Evolutionary conservation across 1,284 basidiomycete species (phyloP).

Genomic region (Tausonia pullulans): DNA sequence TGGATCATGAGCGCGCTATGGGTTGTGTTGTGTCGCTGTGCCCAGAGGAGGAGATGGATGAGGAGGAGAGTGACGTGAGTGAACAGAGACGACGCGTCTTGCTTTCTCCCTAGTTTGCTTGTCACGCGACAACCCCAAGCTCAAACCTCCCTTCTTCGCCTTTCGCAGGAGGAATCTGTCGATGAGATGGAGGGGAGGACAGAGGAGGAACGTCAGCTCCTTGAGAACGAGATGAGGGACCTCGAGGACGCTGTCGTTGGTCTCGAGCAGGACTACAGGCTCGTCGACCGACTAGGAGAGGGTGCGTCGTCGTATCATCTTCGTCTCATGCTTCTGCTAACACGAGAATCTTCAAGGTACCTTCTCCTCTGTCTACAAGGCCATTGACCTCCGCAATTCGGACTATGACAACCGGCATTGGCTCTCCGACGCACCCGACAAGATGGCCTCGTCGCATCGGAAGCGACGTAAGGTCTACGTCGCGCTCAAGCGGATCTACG

Average conservation of each 20-base stretch:
- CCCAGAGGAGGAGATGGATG: neutral
- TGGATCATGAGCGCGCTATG: too few relatives aligned
- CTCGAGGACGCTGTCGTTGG: constrained; percentile 44
- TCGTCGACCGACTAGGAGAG: constrained; percentile 86
- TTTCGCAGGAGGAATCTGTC: neutral
- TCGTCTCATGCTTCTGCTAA: neutral
- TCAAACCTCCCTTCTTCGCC: neutral
- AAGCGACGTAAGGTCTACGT: constrained; percentile 48
- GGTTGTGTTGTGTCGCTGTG: too few relatives aligned
- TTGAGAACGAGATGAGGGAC: constrained; percentile 7
- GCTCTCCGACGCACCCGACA: constrained; percentile 42
- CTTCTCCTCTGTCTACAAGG: constrained; percentile 98
- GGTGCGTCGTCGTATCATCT: constrained; percentile 30
- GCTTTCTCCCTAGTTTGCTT: neutral
- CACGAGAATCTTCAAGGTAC: constrained; percentile 47
- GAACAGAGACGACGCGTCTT: neutral
- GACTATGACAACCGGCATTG: constrained; percentile 75
- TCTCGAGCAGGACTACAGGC: constrained; percentile 57
- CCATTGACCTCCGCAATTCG: constrained; percentile 62
- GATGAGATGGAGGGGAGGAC: constrained; percentile 28
- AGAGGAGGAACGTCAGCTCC: constrained; percentile 25
- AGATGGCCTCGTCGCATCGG: constrained; percentile 11
- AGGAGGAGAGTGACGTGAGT: constrained; percentile 9
- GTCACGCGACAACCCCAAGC: neutral
- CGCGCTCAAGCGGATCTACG: constrained; percentile 93